Base-by-base conservation (phyloP, 2,329 filamentous ascomycete species). In the Colletotrichum melonis region DNA sequence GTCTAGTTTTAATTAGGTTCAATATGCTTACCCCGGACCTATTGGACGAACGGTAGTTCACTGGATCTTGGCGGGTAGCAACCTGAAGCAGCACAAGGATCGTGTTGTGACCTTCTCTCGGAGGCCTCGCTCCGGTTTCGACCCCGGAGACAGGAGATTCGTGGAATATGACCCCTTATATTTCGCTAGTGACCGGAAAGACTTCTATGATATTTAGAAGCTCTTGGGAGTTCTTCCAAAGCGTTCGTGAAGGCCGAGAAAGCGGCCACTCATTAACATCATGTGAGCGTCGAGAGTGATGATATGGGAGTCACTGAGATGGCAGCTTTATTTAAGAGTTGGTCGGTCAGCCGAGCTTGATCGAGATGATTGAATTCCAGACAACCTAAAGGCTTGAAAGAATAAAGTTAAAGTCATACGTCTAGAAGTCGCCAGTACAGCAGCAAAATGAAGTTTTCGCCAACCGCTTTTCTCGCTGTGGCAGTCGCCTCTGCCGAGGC, bases 401-500 rank as follows among this genome's bases (percentile, higher is more conserved):
- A 58, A 9, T 30, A 2, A 2, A 16, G 3, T 19, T 4, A 26
- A 7, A 28, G 26, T 26, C 12, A 30, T 16, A 62, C 30, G 14
- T 9, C 14, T 16, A 12, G 6, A 11, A 24, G 19, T 11, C 6
- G 42, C 3, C 28, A n/a, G 4, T 12, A 16, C 19, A 3, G 52
- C 26, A 28, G 46, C 11, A 26, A 26, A 11, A 72, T 72, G 69
- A 72, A 58, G 69, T 68, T 69, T 14, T 72, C 65, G 16, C 7
- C 16, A 8, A 12, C 38, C 3, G 22, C 38, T 32, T 5, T 69
- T 2, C 16, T 69, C 11, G 59, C 58, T 7, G 22, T 72, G 58
- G 69, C 38, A 7, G 69, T 24, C 8, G 49, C 30, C 6, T 68
- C 69, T 11, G 57, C 58, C 24, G 52, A 72, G 30, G 69, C 69